Base-by-base conservation (phyloP, 192 early-diverging fungal species). In the Mortierella hygrophila region DNA sequence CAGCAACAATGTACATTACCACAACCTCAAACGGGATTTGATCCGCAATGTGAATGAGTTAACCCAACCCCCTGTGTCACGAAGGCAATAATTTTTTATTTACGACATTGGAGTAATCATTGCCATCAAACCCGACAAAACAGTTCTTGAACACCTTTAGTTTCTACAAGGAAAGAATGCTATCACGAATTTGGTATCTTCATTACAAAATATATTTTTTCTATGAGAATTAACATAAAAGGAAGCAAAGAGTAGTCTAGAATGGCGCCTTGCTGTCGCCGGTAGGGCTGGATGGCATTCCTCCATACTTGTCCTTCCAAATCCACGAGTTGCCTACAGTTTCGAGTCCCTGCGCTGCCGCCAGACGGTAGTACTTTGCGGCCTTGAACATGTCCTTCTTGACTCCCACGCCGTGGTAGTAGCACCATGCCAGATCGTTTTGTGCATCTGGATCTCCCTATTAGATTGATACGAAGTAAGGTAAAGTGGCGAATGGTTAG, bases 251-350 rank as follows among this genome's bases (percentile, higher is more conserved):
- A 5, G 20, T 18, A 20, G 18, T 70, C 37, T 72, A 72, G 42
- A 72, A 44, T 18, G 40, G 44, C 11, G 42, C 71, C 16, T 47
- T 4, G 23, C 29, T 70, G 15, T 86, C 77, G 38, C 54, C 70
- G 6, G 81, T 74, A 16, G 82, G 82, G 42, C 79, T 85, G 21
- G 75, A 11, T 26, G 80, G 80, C 38, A 75, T 49, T 18, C 83
- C 83, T 68, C 94, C 92, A 79, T 95, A 96, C 78, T 96, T 96
- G 44, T 92, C 90, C 74, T 96, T 96, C 81, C 92, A 96, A 35
- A 96, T 96, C 95, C 95, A 96, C 46, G 94, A 95, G 74, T 94
- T 96, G 32, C 95, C 94, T 76, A 96, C 90, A 20, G 93, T 89
- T 57, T 93, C 90, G 20, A 92, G 75, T 8, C 94, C 95, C 80